Evolutionary conservation across 371 early-diverging fungal genomes (phyloP).

Genomic region (Mortierella sp.): DNA sequence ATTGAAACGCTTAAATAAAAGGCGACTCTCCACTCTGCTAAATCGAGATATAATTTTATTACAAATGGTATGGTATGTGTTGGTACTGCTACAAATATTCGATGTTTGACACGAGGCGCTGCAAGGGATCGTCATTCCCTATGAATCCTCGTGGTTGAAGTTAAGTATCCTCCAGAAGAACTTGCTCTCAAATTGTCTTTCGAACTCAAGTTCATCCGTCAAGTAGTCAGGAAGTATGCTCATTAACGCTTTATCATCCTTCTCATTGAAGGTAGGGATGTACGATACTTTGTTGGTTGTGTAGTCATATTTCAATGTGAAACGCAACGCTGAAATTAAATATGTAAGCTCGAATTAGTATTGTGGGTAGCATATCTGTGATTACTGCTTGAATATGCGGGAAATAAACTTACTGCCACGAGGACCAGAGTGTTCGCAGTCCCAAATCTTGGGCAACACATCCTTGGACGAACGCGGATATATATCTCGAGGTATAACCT

Average conservation of each 20-base stretch:
- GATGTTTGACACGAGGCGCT: neutral
- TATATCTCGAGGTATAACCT: constrained; percentile 27
- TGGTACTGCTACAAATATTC: neutral
- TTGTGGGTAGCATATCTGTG: no score
- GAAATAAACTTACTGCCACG: constrained; percentile 41
- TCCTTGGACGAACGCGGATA: constrained; percentile 28
- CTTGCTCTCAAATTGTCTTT: constrained; percentile 34
- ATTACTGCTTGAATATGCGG: no score
- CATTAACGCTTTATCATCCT: constrained; percentile 25
- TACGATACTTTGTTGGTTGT: constrained; percentile 23
- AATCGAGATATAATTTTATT: neutral
- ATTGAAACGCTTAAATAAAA: neutral
- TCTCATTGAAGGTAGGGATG: constrained; percentile 19
- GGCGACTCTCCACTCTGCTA: constrained; percentile 8
- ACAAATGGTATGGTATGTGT: constrained; percentile 11
- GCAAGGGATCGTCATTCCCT: neutral
- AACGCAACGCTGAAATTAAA: constrained; percentile 26
- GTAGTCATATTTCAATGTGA: constrained; percentile 41
- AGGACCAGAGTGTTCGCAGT: constrained; percentile 46
- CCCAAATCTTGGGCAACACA: constrained; percentile 27
- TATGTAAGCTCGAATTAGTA: neutral
- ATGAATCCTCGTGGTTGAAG: constrained; percentile 33
- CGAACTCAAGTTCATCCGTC: constrained; percentile 39
- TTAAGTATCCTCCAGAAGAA: constrained; percentile 49
- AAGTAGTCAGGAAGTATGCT: constrained; percentile 45